Evolutionary conservation across 371 early-diverging fungal genomes (phyloP), one percentile per base, ranked within the genome.

Genomic region (Smittium culicis): DNA sequence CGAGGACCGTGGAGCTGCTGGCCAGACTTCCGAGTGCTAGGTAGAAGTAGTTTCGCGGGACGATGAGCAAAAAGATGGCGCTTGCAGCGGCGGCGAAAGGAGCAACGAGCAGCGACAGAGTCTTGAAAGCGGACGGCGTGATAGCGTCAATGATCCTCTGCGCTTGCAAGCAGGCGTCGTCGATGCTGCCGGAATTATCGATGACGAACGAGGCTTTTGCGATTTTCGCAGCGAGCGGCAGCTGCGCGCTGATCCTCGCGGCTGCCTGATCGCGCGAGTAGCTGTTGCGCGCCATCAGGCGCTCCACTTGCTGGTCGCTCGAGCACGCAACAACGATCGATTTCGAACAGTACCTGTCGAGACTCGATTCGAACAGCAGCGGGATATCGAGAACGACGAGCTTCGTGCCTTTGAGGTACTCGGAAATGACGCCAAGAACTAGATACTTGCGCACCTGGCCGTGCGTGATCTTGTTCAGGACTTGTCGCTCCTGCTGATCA

Each of bases 311-410:
- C 27, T 85, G 70, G 25, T 82, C 75, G 33, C 82, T 83, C 0
- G 89, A 83, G 68, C 95, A 93, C 71, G 59, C 33, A 11, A 96
- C 89, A 1, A 96, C 94, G 16, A 89, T 80, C 2, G 83, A 85
- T 0, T 77, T 72, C 34, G 83, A 81, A 61, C 92, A 85, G 64
- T 85, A 84, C 56, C 79, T 74, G 73, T 91, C 82, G 68, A 95
- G 71, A 11, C 87, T 84, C 32, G 85, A 82, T 70, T 97, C 98
- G 67, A 91, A 85, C 67, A 97, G 79, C 60, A 97, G 77, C 24
- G 98, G 96, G 0, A 91, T 90, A 74, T 97, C 98, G 29, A 96
- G 77, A 1, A 97, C 81, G n/a, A 90, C 88, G 29, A 89, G 45
- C 2, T 79, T 71, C 0, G 85, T 76, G 0, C 88, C 90, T 8